Base-by-base conservation (phyloP, 2,329 filamentous ascomycete genomes). In the Tothia fuscella region DNA sequence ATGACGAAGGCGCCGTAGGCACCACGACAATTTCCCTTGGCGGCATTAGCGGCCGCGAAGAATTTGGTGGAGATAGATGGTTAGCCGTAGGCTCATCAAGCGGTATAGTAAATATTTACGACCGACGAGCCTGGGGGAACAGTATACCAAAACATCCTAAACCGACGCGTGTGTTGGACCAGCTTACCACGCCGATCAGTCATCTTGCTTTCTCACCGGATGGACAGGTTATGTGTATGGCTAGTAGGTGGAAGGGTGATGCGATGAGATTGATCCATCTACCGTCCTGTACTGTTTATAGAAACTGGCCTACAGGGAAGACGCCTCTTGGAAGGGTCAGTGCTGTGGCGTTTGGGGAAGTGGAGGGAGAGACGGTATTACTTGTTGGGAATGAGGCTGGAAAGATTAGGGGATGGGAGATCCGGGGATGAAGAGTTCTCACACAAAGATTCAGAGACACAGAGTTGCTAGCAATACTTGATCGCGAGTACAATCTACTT, bases 81-180 rank as follows among this genome's bases (percentile, higher is more conserved):
- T 76, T 95, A 12, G 87, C 84, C 1, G 68, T 95, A 32, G 91
- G 91, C 9, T 88, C 82, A 45, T 82, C 76, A 48, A 87, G 78
- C 47, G 91, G 91, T 45, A 83, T 98, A 44, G 78, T 93, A 44
- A 96, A 96, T 60, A 71, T 98, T 47, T 98, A 98, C 65, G 86
- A 96, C 57, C 80, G 91, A 4, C 67, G 74, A 48, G 67, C 72
- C 21, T 78, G 86, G 64, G 61, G 64, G 33, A 52, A 53, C 28
- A 65, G 68, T 14, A 65, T 91, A 46, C 78, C 78, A 21, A 68
- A 72, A 48, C 69, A 72, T 30, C 91, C 85, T 0, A 75, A 76
- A 49, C 91, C 91, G 0, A 70, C 72, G 12, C 76, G 81, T 41
- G 72, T 71, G 3, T 74, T 96, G 38, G 84, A 93, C 60, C 86